Evolutionary conservation across 225 moss, liverwort and hornwort genomes (phyloP), one percentile per base, ranked within the genome.

Genomic region (Bryoerythrophyllum caledonicum): DNA sequence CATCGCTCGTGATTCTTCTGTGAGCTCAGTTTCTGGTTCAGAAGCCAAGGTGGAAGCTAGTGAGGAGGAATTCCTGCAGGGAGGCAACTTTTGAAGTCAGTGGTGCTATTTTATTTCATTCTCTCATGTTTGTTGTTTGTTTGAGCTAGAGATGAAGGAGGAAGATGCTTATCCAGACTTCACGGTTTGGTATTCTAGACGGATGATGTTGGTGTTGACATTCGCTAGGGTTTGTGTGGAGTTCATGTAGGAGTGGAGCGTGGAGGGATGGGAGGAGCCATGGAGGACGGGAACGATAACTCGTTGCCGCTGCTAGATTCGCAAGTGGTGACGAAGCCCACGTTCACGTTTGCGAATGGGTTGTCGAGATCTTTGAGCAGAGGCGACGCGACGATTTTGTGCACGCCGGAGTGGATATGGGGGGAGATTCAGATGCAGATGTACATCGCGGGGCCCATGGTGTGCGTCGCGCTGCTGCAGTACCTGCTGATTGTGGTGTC

Each of bases 371-470:
- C 74, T 14, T 70, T 87, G 49, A 87, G 84, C 70, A 34, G 81
- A 17, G 58, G 81, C 0, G 87, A 87, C 27, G 87, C 72, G 58
- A 7, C 34, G 9, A 71, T 78, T 1, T 21, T 71, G 5, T 87
- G 76, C 71, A 67, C 81, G 51, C 79, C 70, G n/a, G 75, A 73
- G 26, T 93, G 91, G 91, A 48, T 89, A 10, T 69, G 73, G 74
- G 59, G 68, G 30, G 94, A 94, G 86, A 48, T 74, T 6, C 26
- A n/a, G 46, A 79, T 63, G 64, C 89, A 91, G 55, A 32, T 91
- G 0, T 59, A 52, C 62, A 70, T 94, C 30, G 92, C 92, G 1
- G 87, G 77, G 26, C 94, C 94, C 6, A 89, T 92, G 89, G 80
- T 89, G 35, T 74, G 78, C 40, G 89, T 88, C 20, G 78, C 75